Evolutionary conservation across 306 rosid species (phyloP).

Genomic region (Oxytropis ochrocephala): DNA sequence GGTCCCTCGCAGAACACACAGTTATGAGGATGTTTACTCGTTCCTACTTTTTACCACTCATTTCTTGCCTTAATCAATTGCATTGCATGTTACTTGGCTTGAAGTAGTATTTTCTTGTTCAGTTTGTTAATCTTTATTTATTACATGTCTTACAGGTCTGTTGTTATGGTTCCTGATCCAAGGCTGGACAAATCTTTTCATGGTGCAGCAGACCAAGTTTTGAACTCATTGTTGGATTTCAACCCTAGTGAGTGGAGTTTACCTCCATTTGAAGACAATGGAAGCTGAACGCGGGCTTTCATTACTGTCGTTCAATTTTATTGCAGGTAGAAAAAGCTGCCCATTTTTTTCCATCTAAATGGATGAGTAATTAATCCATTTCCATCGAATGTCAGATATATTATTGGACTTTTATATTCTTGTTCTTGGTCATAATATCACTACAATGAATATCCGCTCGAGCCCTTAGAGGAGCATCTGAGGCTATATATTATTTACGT

Average conservation of each 20-base stretch:
- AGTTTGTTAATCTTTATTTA: not conserved
- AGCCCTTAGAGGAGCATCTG: not conserved
- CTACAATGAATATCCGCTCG: not conserved
- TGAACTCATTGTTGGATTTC: conserved; percentile 74
- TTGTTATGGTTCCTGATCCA: conserved; percentile 88
- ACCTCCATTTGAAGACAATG: conserved; percentile 66
- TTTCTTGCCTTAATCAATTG: not conserved
- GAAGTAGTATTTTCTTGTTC: not conserved
- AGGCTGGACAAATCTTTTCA: conserved; percentile 67
- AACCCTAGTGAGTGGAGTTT: conserved; percentile 78
- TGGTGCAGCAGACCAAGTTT: conserved; percentile 65
- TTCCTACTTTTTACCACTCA: not conserved
- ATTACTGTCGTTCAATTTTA: not conserved
- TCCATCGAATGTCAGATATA: not conserved
- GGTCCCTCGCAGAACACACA: not conserved
- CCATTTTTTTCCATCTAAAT: not conserved
- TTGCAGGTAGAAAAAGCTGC: conserved; percentile 6
- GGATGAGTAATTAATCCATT: not conserved
- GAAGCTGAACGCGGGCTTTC: conserved; percentile 25
- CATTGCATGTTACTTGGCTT: not conserved
- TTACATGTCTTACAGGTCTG: conserved; percentile 49
- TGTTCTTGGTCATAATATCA: not conserved
- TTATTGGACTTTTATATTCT: not conserved
- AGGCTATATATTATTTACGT: not conserved
- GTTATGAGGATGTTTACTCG: not conserved